Evolutionary conservation across 2,329 filamentous ascomycete genomes (phyloP), one percentile per base, ranked within the genome.

Genomic region (Trichoderma semiorbis): DNA sequence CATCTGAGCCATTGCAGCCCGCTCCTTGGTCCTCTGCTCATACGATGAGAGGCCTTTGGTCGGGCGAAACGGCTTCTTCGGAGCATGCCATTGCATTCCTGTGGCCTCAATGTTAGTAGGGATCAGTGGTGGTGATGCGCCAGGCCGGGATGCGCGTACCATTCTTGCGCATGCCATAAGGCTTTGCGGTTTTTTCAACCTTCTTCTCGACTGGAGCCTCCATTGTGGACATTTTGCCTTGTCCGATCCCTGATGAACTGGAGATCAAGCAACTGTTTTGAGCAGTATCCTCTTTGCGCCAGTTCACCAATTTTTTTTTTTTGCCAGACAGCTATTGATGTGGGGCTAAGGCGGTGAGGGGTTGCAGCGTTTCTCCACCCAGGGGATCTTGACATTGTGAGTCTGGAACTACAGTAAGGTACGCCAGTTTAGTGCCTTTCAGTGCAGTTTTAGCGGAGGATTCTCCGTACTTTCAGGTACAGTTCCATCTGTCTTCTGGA

Each of bases 81-180:
- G 86, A 68, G 87, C 85, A 80, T 97, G 94, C 96, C 96, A 99
- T 85, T 97, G 93, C 85, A 98, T 98, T 80, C 96, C 96, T 97
- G 79, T 32, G 0, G 21, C 16, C 50, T 53, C 7, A 3, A 32
- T 32, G 60, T 72, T n/a, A 72, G 71, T 53, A 57, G 50, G n/a
- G 4, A 12, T 1, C 12, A 50, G 30, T n/a, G 11, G 30, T 21
- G 34, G 12, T 26, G 16, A 60, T 28, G 43, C 16, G 8, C 30
- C 7, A 30, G 50, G 55, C 28, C 11, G 36, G n/a, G 24, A 16
- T 47, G 68, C 72, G 77, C 83, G 74, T 85, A 95, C 93, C 93
- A 85, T 97, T 97, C 81, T 92, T 92, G 77, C 93, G 92, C 88
- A 96, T 91, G 74, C 91, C 93, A 81, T 83, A 84, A 70, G 78